Base-by-base conservation (phyloP, 2,329 filamentous ascomycete species). In the Parastagonospora nodorum region DNA sequence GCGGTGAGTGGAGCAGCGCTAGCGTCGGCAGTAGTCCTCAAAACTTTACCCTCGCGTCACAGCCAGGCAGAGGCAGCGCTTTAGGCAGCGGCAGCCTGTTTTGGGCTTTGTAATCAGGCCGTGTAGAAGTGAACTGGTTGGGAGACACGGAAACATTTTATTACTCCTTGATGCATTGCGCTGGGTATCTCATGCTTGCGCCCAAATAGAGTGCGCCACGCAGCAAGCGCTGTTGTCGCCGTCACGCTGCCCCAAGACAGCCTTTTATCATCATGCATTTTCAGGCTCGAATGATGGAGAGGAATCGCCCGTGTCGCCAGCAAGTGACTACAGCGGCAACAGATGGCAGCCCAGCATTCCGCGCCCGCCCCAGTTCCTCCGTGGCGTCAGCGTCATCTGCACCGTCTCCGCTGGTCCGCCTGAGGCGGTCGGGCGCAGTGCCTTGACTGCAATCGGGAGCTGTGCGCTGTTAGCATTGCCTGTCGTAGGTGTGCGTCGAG, bases 341-440 rank as follows among this genome's bases (percentile, higher is more conserved):
- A 97, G 84, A 77, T 97, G 92, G 73, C 93, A 99, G 47, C 93
- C 93, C 64, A 99, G 77, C 72, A 95, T 78, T 10, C 93, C 94
- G 73, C 91, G 82, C 28, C 94, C 94, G 60, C 93, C 93, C 93
- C 94, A 99, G 68, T 92, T 82, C 38, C 85, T 84, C 63, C 85
- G 83, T 45, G 93, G 93, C 41, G 81, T 90, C 57, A 99, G 76
- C 57, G 84, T 86, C 64, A 97, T 75, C 50, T 86, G 82, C 50
- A 94, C 73, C 58, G 91, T 75, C 44, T 75, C 71, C 15, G 69
- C 52, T 38, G 68, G 64, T 29, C 68, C 65, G 53, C 69, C 69
- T 40, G 61, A 63, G 28, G 60, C 47, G 45, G 58, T 72, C 46
- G 67, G 59, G 49, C 85, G 88, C 87, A 75, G 48, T 10, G 74